A percentile compares a stretch with the other conserved stretches of the same genome.
Conservation (phyloP, 768 basidiomycete species). For the Scleroderma citrinum region DNA sequence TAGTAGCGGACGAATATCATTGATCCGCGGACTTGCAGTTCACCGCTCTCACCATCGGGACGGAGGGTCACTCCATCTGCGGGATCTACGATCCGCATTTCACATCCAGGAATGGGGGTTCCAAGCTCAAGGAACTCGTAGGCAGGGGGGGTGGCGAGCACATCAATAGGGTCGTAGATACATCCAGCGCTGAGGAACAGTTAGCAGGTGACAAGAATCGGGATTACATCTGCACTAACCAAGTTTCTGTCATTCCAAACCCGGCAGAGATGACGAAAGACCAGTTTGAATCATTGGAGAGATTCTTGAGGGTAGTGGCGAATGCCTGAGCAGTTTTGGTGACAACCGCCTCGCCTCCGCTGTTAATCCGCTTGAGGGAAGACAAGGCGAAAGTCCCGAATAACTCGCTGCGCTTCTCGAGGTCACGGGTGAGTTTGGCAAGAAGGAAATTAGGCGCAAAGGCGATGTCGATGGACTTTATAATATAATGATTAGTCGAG, state of each 20-base stretch:
- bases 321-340: conserved; percentile 34
- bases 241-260: conserved; percentile 42
- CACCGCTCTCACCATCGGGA: conserved; percentile 29
- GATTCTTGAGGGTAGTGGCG: conserved; percentile 25
- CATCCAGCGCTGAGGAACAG: conserved; percentile 29
- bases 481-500: conserved; percentile 13
- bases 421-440: conserved; percentile 32
- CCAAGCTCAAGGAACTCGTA: conserved; percentile 36
- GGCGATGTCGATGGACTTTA: conserved; percentile 23
- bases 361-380: conserved; percentile 31
- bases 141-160: conserved; percentile 8
- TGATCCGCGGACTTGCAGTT: conserved; percentile 37
- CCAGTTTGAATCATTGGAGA: conserved; percentile 13
- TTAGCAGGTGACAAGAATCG: not conserved
- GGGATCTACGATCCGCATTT: conserved; percentile 31
- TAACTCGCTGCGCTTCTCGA: conserved; percentile 18
- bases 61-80: conserved; percentile 22
- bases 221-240: conserved; percentile 13
- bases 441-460: conserved; percentile 41
- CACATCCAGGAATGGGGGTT: conserved; percentile 24
- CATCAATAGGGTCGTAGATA: conserved; percentile 32
- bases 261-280: conserved; percentile 20
- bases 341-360: conserved; percentile 40
- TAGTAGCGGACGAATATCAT: conserved; percentile 40
- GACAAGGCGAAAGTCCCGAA: conserved; percentile 29